These are phyloP conservation scores for Penicillium roqueforti DNA, from an alignment of 495 filamentous ascomycete genomes.

Conservation along the genomic window DNA sequence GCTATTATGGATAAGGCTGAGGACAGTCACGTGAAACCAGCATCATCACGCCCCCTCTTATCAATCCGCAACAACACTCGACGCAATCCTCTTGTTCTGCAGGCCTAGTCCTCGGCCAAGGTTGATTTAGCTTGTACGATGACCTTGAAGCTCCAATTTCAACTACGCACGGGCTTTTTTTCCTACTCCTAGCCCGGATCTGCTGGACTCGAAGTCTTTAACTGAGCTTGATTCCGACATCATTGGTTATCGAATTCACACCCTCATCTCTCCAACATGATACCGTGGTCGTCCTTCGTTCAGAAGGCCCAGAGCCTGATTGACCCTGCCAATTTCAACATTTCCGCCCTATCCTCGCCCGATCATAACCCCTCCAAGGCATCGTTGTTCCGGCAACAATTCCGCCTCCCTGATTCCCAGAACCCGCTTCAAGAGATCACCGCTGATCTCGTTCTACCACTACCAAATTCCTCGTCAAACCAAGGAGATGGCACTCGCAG, in stretches of 20 bases:
- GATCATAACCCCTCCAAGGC: slow-evolving; percentile 84
- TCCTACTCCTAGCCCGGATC: slow-evolving; percentile 18
- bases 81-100: slow-evolving; percentile 17
- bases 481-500: slow-evolving; percentile 60
- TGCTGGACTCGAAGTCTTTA: slow-evolving; percentile 19
- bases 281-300: slow-evolving; percentile 80
- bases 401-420: slow-evolving; percentile 88
- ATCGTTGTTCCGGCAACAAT: slow-evolving; percentile 90
- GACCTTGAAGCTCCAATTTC: slow-evolving; percentile 20
- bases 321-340: slow-evolving; percentile 65
- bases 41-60: slow-evolving; percentile 27
- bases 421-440: slow-evolving; percentile 92
- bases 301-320: slow-evolving; percentile 95
- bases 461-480: slow-evolving; percentile 48
- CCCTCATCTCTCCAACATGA: slow-evolving; percentile 47
- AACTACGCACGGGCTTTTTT: slow-evolving; percentile 25
- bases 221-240: slow-evolving; percentile 29
- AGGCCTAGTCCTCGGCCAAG: slow-evolving; percentile 19
- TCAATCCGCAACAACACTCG: slow-evolving; percentile 22
- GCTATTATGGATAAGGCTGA: slow-evolving; percentile 9
- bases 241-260: slow-evolving; percentile 11
- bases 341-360: slow-evolving; percentile 60
- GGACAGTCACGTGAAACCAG: slow-evolving; percentile 5
- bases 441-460: slow-evolving; percentile 82
- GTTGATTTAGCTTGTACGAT: slow-evolving; percentile 32